phyloP scores from a whole-genome alignment of 129 eudicot species.

The Ambrosia artemisiifolia region DNA sequence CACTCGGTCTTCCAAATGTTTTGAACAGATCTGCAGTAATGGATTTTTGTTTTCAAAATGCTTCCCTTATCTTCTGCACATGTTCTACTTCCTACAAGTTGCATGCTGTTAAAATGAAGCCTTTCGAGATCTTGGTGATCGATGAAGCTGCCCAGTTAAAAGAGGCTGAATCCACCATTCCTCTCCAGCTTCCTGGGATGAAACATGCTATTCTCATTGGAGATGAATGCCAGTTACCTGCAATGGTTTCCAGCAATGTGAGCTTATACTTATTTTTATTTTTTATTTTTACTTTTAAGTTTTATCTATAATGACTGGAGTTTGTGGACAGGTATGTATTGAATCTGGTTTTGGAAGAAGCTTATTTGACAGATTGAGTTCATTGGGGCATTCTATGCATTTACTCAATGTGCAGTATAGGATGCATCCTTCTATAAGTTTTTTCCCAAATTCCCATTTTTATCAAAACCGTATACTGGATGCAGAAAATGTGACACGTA shows the following conservation, averaged over 20 bases:
- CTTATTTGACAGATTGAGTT: constrained; percentile 44
- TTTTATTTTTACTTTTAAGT: not conserved
- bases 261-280: not conserved
- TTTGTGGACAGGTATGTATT: constrained; percentile 24
- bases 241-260: constrained; percentile 43
- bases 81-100: constrained; percentile 53
- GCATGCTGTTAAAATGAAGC: constrained; percentile 31
- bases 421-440: constrained; percentile 56
- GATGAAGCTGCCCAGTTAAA: constrained; percentile 58
- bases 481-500: constrained; percentile 33
- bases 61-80: constrained; percentile 59
- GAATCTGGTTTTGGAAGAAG: constrained; percentile 52
- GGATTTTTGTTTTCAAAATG: constrained; percentile 50
- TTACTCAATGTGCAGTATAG: constrained; percentile 43
- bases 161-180: constrained; percentile 47
- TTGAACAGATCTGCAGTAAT: constrained; percentile 13
- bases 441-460: constrained; percentile 39
- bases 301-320: not conserved
- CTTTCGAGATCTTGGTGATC: constrained; percentile 33
- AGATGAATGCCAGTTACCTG: constrained; percentile 54
- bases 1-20: constrained; percentile 36
- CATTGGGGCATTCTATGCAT: constrained; percentile 42
- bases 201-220: constrained; percentile 49
- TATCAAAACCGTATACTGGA: constrained; percentile 36
- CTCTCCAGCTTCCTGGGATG: constrained; percentile 45